phyloP scores from a whole-genome alignment of 2,329 filamentous ascomycete genomes.

The Trichoderma cornu-damae region DNA sequence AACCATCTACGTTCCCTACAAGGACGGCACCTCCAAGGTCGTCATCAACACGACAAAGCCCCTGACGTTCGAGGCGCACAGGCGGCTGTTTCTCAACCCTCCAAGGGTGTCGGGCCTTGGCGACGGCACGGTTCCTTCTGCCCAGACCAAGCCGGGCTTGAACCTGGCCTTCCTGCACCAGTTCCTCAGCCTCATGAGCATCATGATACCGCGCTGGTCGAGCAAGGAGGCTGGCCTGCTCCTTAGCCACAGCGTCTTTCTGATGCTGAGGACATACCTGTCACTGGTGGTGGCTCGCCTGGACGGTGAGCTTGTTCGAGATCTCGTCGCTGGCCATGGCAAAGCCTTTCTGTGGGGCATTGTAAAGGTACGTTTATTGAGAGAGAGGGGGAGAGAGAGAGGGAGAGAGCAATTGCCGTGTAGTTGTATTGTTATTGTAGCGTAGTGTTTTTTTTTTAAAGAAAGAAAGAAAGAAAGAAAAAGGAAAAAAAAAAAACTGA shows the following conservation, averaged over 20 bases:
- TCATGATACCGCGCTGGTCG: conserved; percentile 93
- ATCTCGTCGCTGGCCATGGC: conserved; percentile 91
- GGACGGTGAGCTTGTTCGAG: conserved; percentile 92
- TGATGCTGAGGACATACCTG: conserved; percentile 88
- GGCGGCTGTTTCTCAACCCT: conserved; percentile 86
- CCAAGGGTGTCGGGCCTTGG: conserved; percentile 74
- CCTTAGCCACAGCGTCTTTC: conserved; percentile 80
- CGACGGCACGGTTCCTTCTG: conserved; percentile 72
- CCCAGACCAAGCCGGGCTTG: conserved; percentile 86
- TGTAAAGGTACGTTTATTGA: conserved; percentile 55
- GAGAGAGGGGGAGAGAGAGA: too few relatives aligned
- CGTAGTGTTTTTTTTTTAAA: too few relatives aligned
- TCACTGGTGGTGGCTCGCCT: conserved; percentile 88
- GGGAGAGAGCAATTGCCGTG: too few relatives aligned
- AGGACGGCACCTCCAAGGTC: conserved; percentile 81
- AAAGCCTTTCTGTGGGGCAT: conserved; percentile 84
- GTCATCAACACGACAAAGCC: conserved; percentile 85
- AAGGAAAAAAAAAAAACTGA: too few relatives aligned
- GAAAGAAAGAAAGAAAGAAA: too few relatives aligned
- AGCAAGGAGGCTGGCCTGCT: conserved; percentile 93
- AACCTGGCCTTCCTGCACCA: conserved; percentile 96
- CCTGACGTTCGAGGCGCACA: conserved; percentile 93
- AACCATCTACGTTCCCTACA: conserved; percentile 92
- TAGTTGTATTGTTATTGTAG: too few relatives aligned
- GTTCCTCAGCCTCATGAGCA: conserved; percentile 91